Base-by-base conservation (phyloP, 768 basidiomycete species). In the Phaeotremella skinneri region DNA sequence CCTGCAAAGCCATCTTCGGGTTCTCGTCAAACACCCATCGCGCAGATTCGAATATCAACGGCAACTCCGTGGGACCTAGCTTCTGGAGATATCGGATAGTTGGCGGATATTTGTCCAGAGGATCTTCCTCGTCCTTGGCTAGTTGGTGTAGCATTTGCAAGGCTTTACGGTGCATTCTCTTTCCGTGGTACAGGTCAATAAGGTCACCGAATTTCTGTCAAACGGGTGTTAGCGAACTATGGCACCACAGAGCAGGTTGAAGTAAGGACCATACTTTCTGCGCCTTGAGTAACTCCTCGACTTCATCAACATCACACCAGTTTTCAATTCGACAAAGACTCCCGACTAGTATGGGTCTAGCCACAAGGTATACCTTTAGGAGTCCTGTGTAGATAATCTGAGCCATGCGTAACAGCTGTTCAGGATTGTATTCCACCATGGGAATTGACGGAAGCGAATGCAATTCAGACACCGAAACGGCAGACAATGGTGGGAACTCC, bases 251-350 rank as follows among this genome's bases (percentile, higher is more conserved):
- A 11, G 29, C 6, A 25, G 29, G 29, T 17, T 14, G n/a, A 14
- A 2, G 2, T n/a, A 31, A 21, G 2, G 2, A 27, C 27, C 82
- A 29, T 56, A 90, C 93, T 84, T 88, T 86, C 32, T 87, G 83
- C 27, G 83, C 84, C 57, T 85, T 82, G 52, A 99, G 78, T 59
- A 91, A 84, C 72, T 89, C 91, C 74, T 99, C 92, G 0, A 93
- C 90, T 68, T 93, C 89, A 3, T 85, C 85, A 1, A 98, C 92
- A 71, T 97, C 96, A 76, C 94, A 98, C 91, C 92, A 99, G 76
- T 96, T 98, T 2, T 90, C 84, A 25, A 94, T 80, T 42, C 94
- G 83, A 76, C 94, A 98, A 50, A 97, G 77, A 29, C 90, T 85
- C 0, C 90, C 91, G 9, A 98, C 79, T 56, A 99, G 79, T n/a